A percentile compares a stretch with the other conserved stretches of the same genome.
Conservation (phyloP, 2,329 filamentous ascomycete species). For the Colletotrichum truncatum region DNA sequence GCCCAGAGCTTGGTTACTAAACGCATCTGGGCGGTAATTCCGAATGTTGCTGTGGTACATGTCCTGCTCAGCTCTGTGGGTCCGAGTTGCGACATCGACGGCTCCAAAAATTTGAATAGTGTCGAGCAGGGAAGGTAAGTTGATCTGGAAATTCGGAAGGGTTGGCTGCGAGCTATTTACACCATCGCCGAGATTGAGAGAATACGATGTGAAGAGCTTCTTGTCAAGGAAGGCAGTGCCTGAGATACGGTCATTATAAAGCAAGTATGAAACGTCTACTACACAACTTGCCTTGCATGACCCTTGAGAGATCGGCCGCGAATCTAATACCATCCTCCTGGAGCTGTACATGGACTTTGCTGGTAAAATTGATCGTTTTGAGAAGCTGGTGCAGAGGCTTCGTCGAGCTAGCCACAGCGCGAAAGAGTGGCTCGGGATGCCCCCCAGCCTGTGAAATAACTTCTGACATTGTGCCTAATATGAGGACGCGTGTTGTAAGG, state of each 20-base stretch:
- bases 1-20: slow-evolving; percentile 83
- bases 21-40: slow-evolving; percentile 75
- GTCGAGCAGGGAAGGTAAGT: slow-evolving; percentile 86
- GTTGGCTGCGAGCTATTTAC: slow-evolving; percentile 50
- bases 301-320: slow-evolving; percentile 85
- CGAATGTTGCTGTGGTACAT: slow-evolving; percentile 69
- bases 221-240: slow-evolving; percentile 81
- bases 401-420: slow-evolving; percentile 80
- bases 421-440: slow-evolving; percentile 65
- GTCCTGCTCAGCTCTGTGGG: slow-evolving; percentile 67
- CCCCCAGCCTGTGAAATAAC: slow-evolving; percentile 32
- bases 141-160: slow-evolving; percentile 84
- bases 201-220: slow-evolving; percentile 87
- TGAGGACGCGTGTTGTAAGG: not conserved
- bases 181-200: slow-evolving; percentile 63
- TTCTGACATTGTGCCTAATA: slow-evolving; percentile 34
- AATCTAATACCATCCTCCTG: slow-evolving; percentile 87
- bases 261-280: slow-evolving; percentile 58
- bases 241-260: slow-evolving; percentile 2
- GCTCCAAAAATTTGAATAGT: slow-evolving; percentile 95
- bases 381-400: slow-evolving; percentile 75
- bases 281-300: slow-evolving; percentile 81
- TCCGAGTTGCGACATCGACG: slow-evolving; percentile 71
- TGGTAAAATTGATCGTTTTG: slow-evolving; percentile 67
- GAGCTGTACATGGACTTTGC: slow-evolving; percentile 74